phyloP scores from a whole-genome alignment of 1,139 yeast species.

The Nakaseomyces uthaithaninus region DNA sequence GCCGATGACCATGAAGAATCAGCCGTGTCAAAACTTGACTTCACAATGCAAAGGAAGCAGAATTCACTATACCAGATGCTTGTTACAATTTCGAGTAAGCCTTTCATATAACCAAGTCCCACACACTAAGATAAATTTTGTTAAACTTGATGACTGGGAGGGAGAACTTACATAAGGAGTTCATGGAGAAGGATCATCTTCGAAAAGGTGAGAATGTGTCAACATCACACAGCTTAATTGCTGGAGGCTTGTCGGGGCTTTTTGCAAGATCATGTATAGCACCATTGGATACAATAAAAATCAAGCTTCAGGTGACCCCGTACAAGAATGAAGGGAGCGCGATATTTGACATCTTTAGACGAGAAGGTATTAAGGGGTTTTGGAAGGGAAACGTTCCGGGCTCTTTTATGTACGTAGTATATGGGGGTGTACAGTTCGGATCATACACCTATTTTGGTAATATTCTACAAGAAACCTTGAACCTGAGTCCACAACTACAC shows the following conservation, averaged over 20 bases:
- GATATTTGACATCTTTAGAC: conserved; percentile 32
- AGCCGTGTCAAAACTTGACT: too few species aligned
- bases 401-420: conserved; percentile 69
- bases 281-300: conserved; percentile 83
- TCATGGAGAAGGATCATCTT: conserved; percentile 39
- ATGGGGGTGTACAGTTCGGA: conserved; percentile 81
- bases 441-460: conserved; percentile 53
- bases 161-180: conserved; percentile 12
- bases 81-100: too few species aligned
- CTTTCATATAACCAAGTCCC: too few species aligned
- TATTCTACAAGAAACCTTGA: conserved; percentile 27
- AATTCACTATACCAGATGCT: too few species aligned
- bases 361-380: conserved; percentile 55
- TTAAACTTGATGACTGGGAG: not conserved
- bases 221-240: conserved; percentile 41
- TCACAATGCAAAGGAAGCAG: too few species aligned
- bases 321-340: conserved; percentile 31
- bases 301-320: conserved; percentile 61
- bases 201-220: conserved; percentile 44
- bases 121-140: not conserved
- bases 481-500: conserved; percentile 36
- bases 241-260: conserved; percentile 72
- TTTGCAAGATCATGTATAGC: conserved; percentile 67
- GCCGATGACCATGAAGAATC: too few species aligned
- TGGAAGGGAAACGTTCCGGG: conserved; percentile 98